Evolutionary conservation across 225 moss, liverwort and hornwort genomes (phyloP).

Genomic region (Marchantia polymorpha): DNA sequence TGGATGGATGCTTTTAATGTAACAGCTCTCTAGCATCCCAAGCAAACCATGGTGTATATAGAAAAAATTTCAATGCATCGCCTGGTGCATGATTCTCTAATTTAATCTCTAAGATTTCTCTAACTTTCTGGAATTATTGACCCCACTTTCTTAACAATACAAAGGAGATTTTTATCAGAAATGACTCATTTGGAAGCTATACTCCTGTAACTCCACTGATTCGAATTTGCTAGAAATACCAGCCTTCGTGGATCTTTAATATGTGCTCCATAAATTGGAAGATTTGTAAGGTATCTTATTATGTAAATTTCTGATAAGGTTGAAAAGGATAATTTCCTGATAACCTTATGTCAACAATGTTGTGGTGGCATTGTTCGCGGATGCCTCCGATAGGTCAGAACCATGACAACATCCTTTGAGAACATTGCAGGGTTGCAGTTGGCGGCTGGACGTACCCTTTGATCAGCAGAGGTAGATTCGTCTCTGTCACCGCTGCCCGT

Average conservation of each 20-base stretch:
- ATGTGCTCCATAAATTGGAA: constrained; percentile 21
- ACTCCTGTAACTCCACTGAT: constrained; percentile 24
- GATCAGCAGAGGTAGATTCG: constrained; percentile 27
- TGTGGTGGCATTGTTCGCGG: constrained; percentile 31
- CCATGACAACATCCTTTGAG: constrained; percentile 73
- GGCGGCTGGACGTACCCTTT: constrained; percentile 50
- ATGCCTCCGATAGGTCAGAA: constrained; percentile 70
- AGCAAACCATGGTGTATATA: constrained; percentile 15
- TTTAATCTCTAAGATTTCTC: constrained; percentile 11
- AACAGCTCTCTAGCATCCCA: constrained; percentile 10
- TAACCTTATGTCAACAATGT: constrained; percentile 28
- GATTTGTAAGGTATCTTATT: constrained; percentile 14
- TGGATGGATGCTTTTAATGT: constrained; percentile 3
- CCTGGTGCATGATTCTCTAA: constrained; percentile 12
- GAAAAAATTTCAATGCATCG: constrained; percentile 12
- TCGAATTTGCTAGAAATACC: constrained; percentile 11
- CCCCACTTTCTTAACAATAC: constrained; percentile 15
- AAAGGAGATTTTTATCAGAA: constrained; percentile 19
- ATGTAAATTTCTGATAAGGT: constrained; percentile 11
- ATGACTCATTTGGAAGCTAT: constrained; percentile 12
- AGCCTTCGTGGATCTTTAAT: constrained; percentile 12
- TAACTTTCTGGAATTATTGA: constrained; percentile 16
- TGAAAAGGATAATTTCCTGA: constrained; percentile 7
- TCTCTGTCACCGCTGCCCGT: constrained; percentile 27
- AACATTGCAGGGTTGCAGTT: constrained; percentile 40